Base-by-base conservation (phyloP, 306 rosid species). In the Erythrophleum fordii region DNA sequence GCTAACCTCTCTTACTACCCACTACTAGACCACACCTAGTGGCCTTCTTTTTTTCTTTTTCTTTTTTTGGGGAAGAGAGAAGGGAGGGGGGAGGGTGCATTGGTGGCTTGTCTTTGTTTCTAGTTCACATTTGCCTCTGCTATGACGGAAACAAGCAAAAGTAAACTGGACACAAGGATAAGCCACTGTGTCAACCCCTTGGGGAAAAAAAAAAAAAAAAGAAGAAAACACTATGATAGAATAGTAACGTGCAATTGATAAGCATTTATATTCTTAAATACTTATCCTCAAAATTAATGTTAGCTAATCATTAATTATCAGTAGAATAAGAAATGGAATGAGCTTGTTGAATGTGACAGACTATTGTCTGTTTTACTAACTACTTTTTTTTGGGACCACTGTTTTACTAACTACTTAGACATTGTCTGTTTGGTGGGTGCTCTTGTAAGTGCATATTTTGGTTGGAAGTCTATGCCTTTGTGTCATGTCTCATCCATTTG, bases 271-370 rank as follows among this genome's bases (percentile, higher is more conserved):
- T 45, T 72, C 46, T 73, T 31, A 53, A 73, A 35, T 52, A 18
- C 18, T 22, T 17, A 34, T 35, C 48, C 44, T 46, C 39, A 23
- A 68, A 68, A 67, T 23, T 8, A 45, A 45, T n/a, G 16, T 5
- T 69, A 69, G 23, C 56, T 69, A 69, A 69, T 11, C 10, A 20
- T 72, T 17, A 48, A 44, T 17, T 8, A 4, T 22, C 23, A 37
- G 53, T 22, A 37, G 66, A 56, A 76, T 45, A n/a, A 44, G 69
- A 42, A 59, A 77, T 35, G 66, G 53, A 49, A 37, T 67, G 26
- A 11, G 35, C 55, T 35, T 3, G 5, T 76, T 62, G 61, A 62
- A 76, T 45, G 61, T 62, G 58, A 28, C 53, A 26, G 79, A 41
- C 48, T 17, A n/a, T 17, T 26, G 45, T 41, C 34, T 61, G 41